Evolutionary conservation across 805 yeast genomes (phyloP), one percentile per base, ranked within the genome.

Genomic region (Ascoidea tarda): DNA sequence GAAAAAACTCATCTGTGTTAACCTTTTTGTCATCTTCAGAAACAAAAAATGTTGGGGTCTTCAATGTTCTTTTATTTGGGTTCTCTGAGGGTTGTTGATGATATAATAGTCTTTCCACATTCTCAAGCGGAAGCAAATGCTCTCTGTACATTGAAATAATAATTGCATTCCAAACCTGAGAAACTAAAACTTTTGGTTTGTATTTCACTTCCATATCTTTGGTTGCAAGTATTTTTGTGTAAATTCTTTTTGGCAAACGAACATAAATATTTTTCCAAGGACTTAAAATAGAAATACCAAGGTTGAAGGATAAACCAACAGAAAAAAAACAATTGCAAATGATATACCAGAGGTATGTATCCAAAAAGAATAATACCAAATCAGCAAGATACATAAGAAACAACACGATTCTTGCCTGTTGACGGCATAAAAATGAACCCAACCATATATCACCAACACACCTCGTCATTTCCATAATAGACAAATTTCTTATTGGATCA

Each of bases 251-350:
- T 66, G 99, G 99, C 67, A 93, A 75, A 70, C 98, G 83, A 52
- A 96, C 82, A 76, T 90, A 95, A 62, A 93, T 89, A 69, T 93
- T 95, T 80, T 98, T 87, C 99, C 99, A 93, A 56, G 99, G 99
- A 48, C 99, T 93, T 76, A 90, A 81, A 59, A 93, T 90, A 48
- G 99, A 93, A 63, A 93, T 89, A 82, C 99, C 99, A 69, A 93
- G 78, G 77, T 90, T 91, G 79, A 95, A 93, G 12, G 99, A 93
- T 67, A 96, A 87, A 61, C 96, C 96, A 63, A 93, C 89, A 56
- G 98, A 91, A 80, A 88, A 90, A 60, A 89, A 78, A 69, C 96
- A 85, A 79, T 93, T 95, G 69, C 87, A 83, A 62, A 95, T 75
- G 74, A 93, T 90, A 77, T 93, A 93, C 99, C 99, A 93, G 83